phyloP scores from a whole-genome alignment of 805 yeast genomes.

The Wickerhamiella shivajii region DNA sequence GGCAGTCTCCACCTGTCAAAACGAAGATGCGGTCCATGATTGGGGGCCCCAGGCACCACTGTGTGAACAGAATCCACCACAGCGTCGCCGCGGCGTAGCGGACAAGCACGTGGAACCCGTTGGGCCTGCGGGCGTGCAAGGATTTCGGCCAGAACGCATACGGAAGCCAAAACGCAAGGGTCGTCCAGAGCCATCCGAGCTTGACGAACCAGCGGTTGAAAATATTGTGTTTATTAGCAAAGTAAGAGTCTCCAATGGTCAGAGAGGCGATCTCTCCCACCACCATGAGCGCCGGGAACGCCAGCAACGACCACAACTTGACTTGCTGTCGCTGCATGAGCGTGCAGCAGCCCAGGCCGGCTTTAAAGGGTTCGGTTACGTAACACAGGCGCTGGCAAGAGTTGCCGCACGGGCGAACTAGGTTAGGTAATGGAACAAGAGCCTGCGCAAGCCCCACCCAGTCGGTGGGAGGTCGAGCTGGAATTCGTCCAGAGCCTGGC shows the following conservation, averaged over 20 bases:
- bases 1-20: conserved; percentile 72
- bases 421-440: conserved; percentile 6
- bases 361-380: too few relatives aligned
- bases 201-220: conserved; percentile 69
- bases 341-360: too few relatives aligned
- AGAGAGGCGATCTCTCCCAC: conserved; percentile 11
- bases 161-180: conserved; percentile 26
- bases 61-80: conserved; percentile 83
- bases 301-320: too few relatives aligned
- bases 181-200: conserved; percentile 88
- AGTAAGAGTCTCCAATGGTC: conserved; percentile 18
- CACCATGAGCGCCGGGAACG: conserved; percentile 10
- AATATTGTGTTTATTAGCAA: conserved; percentile 42
- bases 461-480: conserved; percentile 77
- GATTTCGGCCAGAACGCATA: conserved; percentile 4
- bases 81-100: conserved; percentile 43
- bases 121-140: conserved; percentile 3
- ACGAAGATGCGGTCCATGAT: conserved; percentile 77
- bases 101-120: conserved; percentile 7
- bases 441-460: conserved; percentile 12
- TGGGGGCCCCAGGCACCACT: conserved; percentile 75
- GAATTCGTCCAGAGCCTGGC: conserved; percentile 90
- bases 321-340: too few relatives aligned
- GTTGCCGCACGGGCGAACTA: neutral
- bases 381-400: too few relatives aligned